Conservation (phyloP, 768 basidiomycete species). For the Chalciporus pseudorubinellus region DNA sequence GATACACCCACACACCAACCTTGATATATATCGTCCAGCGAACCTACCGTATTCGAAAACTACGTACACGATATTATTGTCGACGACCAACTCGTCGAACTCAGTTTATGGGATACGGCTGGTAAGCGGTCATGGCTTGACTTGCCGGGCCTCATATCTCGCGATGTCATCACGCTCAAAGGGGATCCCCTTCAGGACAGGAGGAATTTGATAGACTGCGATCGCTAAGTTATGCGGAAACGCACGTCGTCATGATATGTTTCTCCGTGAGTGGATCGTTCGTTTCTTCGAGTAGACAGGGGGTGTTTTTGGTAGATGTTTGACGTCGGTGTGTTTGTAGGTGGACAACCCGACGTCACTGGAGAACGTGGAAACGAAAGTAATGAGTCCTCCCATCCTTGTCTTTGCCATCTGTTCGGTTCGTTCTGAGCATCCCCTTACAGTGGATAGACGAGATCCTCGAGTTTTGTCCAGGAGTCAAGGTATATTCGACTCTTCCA, state of each 20-base stretch:
- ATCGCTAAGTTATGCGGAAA: conserved; percentile 95
- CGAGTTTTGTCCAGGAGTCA: conserved; percentile 93
- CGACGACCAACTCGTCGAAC: conserved; percentile 84
- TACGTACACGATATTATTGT: conserved; percentile 88
- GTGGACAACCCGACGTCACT: conserved; percentile 94
- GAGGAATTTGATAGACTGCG: conserved; percentile 94
- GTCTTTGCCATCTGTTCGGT: not conserved
- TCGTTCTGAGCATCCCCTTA: not conserved
- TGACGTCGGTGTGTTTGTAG: conserved; percentile 34
- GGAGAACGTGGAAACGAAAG: conserved; percentile 95
- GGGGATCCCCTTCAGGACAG: conserved; percentile 59
- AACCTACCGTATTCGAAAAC: conserved; percentile 97
- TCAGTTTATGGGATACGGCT: conserved; percentile 97
- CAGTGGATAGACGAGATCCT: conserved; percentile 94
- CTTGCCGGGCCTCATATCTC: not conserved
- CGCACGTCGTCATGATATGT: conserved; percentile 94
- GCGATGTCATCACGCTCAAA: conserved; percentile 29
- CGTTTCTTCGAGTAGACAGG: not conserved
- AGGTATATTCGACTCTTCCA: conserved; percentile 45
- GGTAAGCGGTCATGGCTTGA: conserved; percentile 45
- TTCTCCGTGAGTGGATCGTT: conserved; percentile 68
- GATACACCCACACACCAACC: not conserved
- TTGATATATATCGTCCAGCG: conserved; percentile 40
- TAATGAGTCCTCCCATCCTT: conserved; percentile 24
- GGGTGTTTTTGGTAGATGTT: not conserved